A percentile compares a stretch with the other conserved stretches of the same genome.
Evolutionary conservation across 1,139 yeast species (phyloP).

Genomic region (Insectozyma bohioensis): DNA sequence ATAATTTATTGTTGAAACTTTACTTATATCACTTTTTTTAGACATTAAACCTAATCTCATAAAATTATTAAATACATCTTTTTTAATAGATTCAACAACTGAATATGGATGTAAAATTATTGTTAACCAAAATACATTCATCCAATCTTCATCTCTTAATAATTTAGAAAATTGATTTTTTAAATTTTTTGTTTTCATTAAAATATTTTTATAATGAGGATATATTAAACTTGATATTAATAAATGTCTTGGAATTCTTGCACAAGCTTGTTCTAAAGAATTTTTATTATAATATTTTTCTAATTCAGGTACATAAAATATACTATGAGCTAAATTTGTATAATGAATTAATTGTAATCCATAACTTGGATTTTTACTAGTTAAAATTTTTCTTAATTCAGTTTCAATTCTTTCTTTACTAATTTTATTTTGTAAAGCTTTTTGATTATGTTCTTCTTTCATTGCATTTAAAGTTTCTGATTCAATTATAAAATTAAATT

Average conservation of each 20-base stretch:
- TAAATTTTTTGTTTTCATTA: conserved; percentile 10
- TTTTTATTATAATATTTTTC: conserved; percentile 20
- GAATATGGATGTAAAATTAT: conserved; percentile 51
- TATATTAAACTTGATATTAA: conserved; percentile 20
- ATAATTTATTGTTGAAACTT: conserved; percentile 40
- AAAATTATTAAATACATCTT: conserved; percentile 20
- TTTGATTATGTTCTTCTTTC: conserved; percentile 56
- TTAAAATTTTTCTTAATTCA: conserved; percentile 74
- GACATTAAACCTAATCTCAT: conserved; percentile 71
- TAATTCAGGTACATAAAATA: conserved; percentile 49
- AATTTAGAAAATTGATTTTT: conserved; percentile 12
- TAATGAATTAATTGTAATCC: conserved; percentile 62
- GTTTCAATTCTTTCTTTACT: conserved; percentile 90
- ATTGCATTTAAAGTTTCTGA: conserved; percentile 61
- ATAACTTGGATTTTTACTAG: conserved; percentile 59
- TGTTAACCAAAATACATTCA: conserved; percentile 47
- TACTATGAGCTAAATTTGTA: conserved; percentile 55
- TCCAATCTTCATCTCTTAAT: conserved; percentile 20
- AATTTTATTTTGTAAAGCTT: conserved; percentile 67
- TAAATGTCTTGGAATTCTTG: conserved; percentile 19
- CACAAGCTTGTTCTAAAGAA: conserved; percentile 9
- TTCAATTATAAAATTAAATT: conserved; percentile 70
- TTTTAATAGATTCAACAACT: conserved; percentile 7
- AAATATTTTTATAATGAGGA: conserved; percentile 19
- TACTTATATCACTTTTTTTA: conserved; percentile 56